Evolutionary conservation across 768 basidiomycete species (phyloP).

Genomic region (Calocybe indica): DNA sequence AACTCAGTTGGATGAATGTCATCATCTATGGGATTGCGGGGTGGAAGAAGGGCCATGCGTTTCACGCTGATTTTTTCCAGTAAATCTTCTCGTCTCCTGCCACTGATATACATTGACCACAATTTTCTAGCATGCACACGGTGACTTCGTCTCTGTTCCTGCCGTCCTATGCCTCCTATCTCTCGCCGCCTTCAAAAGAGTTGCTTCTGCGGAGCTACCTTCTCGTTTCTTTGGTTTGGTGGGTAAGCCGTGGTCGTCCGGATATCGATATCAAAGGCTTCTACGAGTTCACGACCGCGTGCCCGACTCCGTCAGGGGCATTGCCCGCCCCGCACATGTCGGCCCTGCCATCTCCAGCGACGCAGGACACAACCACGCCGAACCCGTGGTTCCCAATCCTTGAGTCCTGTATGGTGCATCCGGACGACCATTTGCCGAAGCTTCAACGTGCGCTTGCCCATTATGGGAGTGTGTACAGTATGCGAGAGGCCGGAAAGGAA

Average conservation of each 20-base stretch:
- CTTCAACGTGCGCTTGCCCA: slow-evolving; percentile 30
- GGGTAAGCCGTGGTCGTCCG: slow-evolving; percentile 52
- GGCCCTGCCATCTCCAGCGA: slow-evolving; percentile 20
- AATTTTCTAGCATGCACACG: slow-evolving; percentile 46
- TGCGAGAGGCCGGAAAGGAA: slow-evolving; percentile 17
- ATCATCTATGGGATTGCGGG: background rate
- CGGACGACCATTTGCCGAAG: slow-evolving; percentile 46
- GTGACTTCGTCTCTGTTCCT: slow-evolving; percentile 66
- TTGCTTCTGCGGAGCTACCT: slow-evolving; percentile 59
- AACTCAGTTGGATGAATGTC: background rate
- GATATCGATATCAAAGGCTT: slow-evolving; percentile 44
- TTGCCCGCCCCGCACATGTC: slow-evolving; percentile 18
- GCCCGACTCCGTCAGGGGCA: slow-evolving; percentile 10
- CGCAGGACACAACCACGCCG: slow-evolving; percentile 30
- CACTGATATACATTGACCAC: background rate
- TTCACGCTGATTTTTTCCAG: slow-evolving; percentile 9
- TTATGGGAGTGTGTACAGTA: slow-evolving; percentile 22
- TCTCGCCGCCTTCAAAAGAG: slow-evolving; percentile 37
- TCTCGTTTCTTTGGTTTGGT: slow-evolving; percentile 43
- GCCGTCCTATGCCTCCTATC: slow-evolving; percentile 36
- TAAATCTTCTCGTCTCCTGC: background rate
- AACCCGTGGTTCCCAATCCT: slow-evolving; percentile 59
- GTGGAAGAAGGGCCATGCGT: background rate
- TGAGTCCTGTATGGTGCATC: slow-evolving; percentile 46
- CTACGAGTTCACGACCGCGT: slow-evolving; percentile 24